Evolutionary conservation across 2,329 filamentous ascomycete genomes (phyloP).

Genomic region (Xylariaceae sp.): DNA sequence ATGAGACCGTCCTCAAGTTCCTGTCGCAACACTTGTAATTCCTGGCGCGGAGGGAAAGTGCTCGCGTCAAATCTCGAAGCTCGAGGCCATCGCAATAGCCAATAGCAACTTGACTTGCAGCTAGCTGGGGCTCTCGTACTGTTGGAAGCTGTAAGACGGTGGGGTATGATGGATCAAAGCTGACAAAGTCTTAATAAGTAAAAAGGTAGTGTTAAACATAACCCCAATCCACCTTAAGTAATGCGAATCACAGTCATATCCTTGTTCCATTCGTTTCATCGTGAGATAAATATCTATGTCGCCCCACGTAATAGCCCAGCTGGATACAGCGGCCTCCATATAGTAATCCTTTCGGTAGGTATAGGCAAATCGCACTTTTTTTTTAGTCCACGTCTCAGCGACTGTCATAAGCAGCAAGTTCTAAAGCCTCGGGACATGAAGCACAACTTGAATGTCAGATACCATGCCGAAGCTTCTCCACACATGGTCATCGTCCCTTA

Average conservation of each 20-base stretch:
- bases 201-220: background rate
- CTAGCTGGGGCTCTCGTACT: background rate
- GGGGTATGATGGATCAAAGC: background rate
- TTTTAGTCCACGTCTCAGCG: too few species aligned
- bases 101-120: background rate
- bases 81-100: background rate
- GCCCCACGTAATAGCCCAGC: background rate
- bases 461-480: too few species aligned
- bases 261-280: background rate
- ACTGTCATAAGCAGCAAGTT: too few species aligned
- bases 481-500: background rate
- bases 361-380: too few species aligned
- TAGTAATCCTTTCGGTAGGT: background rate
- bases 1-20: conserved; percentile 64
- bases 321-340: background rate
- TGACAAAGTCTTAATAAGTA: background rate
- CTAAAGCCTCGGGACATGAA: too few species aligned
- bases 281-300: background rate
- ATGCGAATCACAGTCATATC: background rate
- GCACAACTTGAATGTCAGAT: too few species aligned
- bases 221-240: too few species aligned
- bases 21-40: conserved; percentile 56
- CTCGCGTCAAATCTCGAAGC: background rate
- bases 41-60: background rate
- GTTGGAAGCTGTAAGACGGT: background rate